A percentile compares a stretch with the other conserved stretches of the same genome.
Evolutionary conservation across 2,329 filamentous ascomycete species (phyloP).

Genomic region (Pseudogymnoascus sp.): DNA sequence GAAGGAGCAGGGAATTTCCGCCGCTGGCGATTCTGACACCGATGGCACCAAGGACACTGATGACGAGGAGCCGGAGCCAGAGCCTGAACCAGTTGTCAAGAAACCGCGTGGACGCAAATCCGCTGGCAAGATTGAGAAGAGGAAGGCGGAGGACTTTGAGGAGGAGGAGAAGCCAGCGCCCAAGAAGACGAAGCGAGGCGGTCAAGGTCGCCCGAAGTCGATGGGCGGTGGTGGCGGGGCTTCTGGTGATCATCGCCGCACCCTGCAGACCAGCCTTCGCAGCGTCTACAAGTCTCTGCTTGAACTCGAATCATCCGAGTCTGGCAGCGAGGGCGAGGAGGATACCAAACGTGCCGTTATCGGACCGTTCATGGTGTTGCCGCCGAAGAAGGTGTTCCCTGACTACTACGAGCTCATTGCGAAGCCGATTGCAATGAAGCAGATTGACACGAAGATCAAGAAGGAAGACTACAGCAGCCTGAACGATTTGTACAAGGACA

Average conservation of each 20-base stretch:
- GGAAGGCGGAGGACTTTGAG: slow-evolving; percentile 68
- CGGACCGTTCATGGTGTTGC: slow-evolving; percentile 86
- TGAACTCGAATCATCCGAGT: slow-evolving; percentile 61
- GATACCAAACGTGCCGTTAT: slow-evolving; percentile 70
- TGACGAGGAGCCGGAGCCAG: slow-evolving; percentile 60
- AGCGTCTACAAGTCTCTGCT: slow-evolving; percentile 71
- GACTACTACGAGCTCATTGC: slow-evolving; percentile 95
- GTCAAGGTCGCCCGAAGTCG: slow-evolving; percentile 56
- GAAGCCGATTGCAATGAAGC: slow-evolving; percentile 90
- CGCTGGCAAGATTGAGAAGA: slow-evolving; percentile 66
- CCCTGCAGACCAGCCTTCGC: slow-evolving; percentile 74
- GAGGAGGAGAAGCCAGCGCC: slow-evolving; percentile 69
- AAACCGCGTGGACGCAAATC: slow-evolving; percentile 74
- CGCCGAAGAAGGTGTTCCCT: slow-evolving; percentile 79
- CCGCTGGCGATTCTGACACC: slow-evolving; percentile 8
- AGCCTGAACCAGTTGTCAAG: slow-evolving; percentile 53
- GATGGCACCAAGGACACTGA: neutral
- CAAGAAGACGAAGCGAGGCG: slow-evolving; percentile 69
- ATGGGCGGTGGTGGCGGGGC: slow-evolving; percentile 47
- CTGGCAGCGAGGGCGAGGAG: slow-evolving; percentile 45
- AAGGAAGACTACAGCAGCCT: slow-evolving; percentile 84
- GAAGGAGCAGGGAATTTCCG: slow-evolving; percentile 4
- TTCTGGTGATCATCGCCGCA: slow-evolving; percentile 59
- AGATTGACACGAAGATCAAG: slow-evolving; percentile 91
- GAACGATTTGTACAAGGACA: slow-evolving; percentile 73